Evolutionary conservation across 495 filamentous ascomycete species (phyloP).

Genomic region (Penicillium canariense): DNA sequence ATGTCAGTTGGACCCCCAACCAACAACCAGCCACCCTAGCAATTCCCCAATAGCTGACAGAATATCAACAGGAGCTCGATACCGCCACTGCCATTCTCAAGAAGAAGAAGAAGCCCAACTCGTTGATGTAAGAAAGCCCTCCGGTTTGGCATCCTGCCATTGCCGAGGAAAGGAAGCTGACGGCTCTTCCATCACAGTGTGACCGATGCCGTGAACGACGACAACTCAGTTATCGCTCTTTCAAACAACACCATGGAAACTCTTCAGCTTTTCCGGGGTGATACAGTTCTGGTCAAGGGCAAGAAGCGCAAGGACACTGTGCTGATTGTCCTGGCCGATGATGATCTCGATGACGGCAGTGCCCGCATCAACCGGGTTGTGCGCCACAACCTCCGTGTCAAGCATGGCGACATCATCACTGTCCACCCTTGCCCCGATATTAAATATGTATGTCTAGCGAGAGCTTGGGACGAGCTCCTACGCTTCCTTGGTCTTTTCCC

Average conservation of each 20-base stretch:
- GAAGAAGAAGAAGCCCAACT: constrained; percentile 99
- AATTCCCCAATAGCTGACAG: constrained; percentile 1
- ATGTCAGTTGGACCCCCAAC: constrained; percentile 51
- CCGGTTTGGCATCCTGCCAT: background rate
- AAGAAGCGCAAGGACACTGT: constrained; percentile 99
- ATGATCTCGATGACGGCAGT: constrained; percentile 95
- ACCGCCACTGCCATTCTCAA: constrained; percentile 97
- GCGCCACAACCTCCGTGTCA: constrained; percentile 95
- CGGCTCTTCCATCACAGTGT: constrained; percentile 57
- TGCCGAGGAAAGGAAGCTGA: constrained; percentile 32
- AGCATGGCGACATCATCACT: constrained; percentile 95
- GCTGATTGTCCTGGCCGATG: constrained; percentile 93
- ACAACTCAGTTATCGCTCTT: constrained; percentile 98
- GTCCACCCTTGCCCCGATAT: constrained; percentile 99
- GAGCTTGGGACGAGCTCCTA: background rate
- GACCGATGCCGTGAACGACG: constrained; percentile 96
- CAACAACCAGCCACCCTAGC: constrained; percentile 1
- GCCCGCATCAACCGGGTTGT: constrained; percentile 97
- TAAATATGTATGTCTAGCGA: constrained; percentile 82
- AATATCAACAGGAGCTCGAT: constrained; percentile 69
- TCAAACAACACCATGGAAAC: constrained; percentile 99
- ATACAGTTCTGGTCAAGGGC: constrained; percentile 95
- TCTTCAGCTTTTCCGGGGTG: constrained; percentile 94
- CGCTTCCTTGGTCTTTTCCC: background rate
- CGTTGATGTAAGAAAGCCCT: constrained; percentile 72